These are phyloP conservation scores for Malassezia furfur DNA, from an alignment of 1,284 basidiomycete genomes.

Conservation along the genomic window DNA sequence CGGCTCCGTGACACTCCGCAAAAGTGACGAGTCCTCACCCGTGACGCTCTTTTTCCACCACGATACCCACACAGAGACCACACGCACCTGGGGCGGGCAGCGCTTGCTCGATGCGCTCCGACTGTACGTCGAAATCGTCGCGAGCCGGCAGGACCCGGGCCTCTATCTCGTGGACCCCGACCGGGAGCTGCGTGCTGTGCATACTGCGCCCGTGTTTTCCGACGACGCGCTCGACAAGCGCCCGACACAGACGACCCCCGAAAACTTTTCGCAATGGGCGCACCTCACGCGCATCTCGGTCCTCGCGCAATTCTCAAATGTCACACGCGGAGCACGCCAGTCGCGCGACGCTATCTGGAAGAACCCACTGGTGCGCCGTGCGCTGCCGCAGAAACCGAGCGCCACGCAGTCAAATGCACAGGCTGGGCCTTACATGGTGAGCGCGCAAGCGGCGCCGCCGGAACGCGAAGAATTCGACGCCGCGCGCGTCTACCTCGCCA, in stretches of 20 bases:
- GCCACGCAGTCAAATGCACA: slow-evolving; percentile 35
- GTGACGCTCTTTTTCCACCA: slow-evolving; percentile 9
- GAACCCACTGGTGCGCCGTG: slow-evolving; percentile 31
- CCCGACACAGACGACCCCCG: slow-evolving; percentile 5
- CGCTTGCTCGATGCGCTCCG: slow-evolving; percentile 54
- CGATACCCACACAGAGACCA: slow-evolving; percentile 49
- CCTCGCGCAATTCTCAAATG: slow-evolving; percentile 35
- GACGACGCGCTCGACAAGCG: slow-evolving; percentile 37
- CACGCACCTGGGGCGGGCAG: slow-evolving; percentile 51
- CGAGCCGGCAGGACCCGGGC: slow-evolving; percentile 66
- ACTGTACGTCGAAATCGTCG: slow-evolving; percentile 63
- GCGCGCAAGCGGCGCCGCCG: slow-evolving; percentile 19
- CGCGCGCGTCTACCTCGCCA: slow-evolving; percentile 85
- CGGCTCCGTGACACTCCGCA: slow-evolving; percentile 8
- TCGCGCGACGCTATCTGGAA: slow-evolving; percentile 32
- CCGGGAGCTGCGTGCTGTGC: slow-evolving; percentile 75
- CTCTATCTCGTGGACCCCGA: slow-evolving; percentile 87
- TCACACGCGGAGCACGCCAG: slow-evolving; percentile 39
- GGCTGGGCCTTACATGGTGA: slow-evolving; percentile 32
- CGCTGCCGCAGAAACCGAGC: slow-evolving; percentile 26
- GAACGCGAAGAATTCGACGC: slow-evolving; percentile 70
- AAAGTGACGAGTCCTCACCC: slow-evolving; percentile 24
- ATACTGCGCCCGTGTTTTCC: slow-evolving; percentile 51
- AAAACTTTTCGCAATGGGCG: slow-evolving; percentile 33
- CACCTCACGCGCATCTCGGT: slow-evolving; percentile 39